Conservation (phyloP, 352 stramenopile genomes). For the Phytophthora sojae region DNA sequence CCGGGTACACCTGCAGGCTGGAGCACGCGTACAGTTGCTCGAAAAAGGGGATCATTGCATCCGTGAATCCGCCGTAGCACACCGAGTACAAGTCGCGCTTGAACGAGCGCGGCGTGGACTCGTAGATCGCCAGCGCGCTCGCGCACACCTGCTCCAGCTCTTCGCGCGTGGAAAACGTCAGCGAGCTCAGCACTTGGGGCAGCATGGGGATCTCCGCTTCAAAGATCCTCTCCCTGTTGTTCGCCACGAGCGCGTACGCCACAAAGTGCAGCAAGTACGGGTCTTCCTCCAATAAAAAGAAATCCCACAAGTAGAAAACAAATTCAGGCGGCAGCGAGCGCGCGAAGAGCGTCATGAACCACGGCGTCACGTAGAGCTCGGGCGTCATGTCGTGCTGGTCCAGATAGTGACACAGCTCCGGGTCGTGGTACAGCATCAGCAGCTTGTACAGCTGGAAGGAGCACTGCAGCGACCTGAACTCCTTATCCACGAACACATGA, state of each 20-base stretch:
- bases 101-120: slow-evolving; percentile 79
- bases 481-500: slow-evolving; percentile 89
- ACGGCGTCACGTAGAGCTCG: slow-evolving; percentile 94
- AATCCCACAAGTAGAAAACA: slow-evolving; percentile 91
- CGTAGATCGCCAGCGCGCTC: slow-evolving; percentile 58
- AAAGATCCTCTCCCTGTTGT: slow-evolving; percentile 68
- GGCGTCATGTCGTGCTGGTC: slow-evolving; percentile 93
- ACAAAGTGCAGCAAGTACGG: slow-evolving; percentile 92
- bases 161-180: slow-evolving; percentile 67
- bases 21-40: slow-evolving; percentile 73
- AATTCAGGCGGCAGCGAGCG: slow-evolving; percentile 75
- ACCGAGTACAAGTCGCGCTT: slow-evolving; percentile 84
- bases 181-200: slow-evolving; percentile 79
- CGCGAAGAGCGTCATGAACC: slow-evolving; percentile 95
- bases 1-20: slow-evolving; percentile 85
- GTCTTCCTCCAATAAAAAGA: slow-evolving; percentile 91
- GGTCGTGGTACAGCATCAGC: slow-evolving; percentile 93
- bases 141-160: slow-evolving; percentile 71
- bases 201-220: slow-evolving; percentile 76
- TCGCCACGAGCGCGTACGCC: slow-evolving; percentile 81
- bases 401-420: slow-evolving; percentile 85
- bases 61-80: slow-evolving; percentile 80
- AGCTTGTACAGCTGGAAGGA: slow-evolving; percentile 93
- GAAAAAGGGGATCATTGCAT: slow-evolving; percentile 73
- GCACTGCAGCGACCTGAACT: slow-evolving; percentile 93